Percentiles rank a stretch among this genome's conserved stretches.
Evolutionary conservation across 2,329 filamentous ascomycete species (phyloP).

Genomic region (Setomelanomma holmii): DNA sequence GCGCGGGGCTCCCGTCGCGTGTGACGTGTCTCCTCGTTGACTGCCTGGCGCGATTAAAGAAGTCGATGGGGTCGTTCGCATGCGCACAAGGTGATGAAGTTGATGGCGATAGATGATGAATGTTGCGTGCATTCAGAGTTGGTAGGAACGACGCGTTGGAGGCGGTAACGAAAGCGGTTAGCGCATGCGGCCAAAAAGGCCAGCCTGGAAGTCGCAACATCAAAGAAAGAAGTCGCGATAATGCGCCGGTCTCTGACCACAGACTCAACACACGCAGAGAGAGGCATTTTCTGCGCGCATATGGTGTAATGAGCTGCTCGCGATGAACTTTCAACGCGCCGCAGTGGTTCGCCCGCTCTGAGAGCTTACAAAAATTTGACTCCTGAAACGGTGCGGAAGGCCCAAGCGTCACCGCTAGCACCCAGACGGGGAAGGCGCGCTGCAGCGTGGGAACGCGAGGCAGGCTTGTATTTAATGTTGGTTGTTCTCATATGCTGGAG

Average conservation of each 20-base stretch:
- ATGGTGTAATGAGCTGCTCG: neutral
- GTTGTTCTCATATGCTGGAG: constrained; percentile 31
- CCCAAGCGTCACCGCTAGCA: constrained; percentile 25
- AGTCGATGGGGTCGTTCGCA: neutral
- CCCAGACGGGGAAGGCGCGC: constrained; percentile 9
- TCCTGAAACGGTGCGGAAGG: constrained; percentile 34
- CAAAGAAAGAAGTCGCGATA: constrained; percentile 23
- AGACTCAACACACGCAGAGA: neutral
- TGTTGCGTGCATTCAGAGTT: constrained; percentile 3
- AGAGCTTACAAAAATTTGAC: constrained; percentile 37
- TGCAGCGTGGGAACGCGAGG: neutral
- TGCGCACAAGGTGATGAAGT: constrained; percentile 1
- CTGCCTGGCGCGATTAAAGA: constrained; percentile 2
- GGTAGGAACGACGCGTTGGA: constrained; percentile 16
- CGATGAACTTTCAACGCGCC: constrained; percentile 1
- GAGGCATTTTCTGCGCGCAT: neutral
- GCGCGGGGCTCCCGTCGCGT: neutral
- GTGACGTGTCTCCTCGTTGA: constrained; percentile 11
- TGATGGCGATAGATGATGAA: neutral
- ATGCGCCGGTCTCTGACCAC: constrained; percentile 6
- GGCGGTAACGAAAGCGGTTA: constrained; percentile 31
- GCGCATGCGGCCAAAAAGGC: constrained; percentile 4
- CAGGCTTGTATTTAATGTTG: constrained; percentile 32
- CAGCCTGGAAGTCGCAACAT: constrained; percentile 25
- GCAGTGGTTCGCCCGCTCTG: constrained; percentile 26